These are phyloP conservation scores for Rhynchosporium graminicola DNA, from an alignment of 2,329 filamentous ascomycete genomes.

Conservation along the genomic window DNA sequence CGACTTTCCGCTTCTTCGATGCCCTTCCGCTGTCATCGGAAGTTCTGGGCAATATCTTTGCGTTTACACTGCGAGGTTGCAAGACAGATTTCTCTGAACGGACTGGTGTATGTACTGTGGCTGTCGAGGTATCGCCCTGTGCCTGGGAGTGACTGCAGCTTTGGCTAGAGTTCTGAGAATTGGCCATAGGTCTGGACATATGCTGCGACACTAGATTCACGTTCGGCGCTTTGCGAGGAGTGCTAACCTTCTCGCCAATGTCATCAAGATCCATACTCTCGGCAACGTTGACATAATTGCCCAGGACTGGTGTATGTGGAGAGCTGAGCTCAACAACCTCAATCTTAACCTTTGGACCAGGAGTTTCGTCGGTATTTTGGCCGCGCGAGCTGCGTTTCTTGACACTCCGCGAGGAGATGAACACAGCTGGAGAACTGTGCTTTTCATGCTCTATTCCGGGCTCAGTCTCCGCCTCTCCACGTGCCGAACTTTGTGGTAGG, in stretches of 20 bases:
- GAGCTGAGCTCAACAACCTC: constrained; percentile 38
- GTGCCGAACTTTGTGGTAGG: not conserved
- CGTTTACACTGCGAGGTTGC: constrained; percentile 36
- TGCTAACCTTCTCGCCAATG: constrained; percentile 40
- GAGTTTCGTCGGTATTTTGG: constrained; percentile 16
- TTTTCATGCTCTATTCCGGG: constrained; percentile 1
- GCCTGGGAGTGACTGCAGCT: constrained; percentile 6
- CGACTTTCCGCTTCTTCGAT: constrained; percentile 27
- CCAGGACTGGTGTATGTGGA: constrained; percentile 37
- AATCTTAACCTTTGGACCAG: constrained; percentile 32
- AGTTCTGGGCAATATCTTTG: constrained; percentile 32
- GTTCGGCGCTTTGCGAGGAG: constrained; percentile 39
- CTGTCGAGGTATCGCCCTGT: constrained; percentile 1
- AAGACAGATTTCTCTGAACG: constrained; percentile 24
- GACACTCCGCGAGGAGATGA: constrained; percentile 33
- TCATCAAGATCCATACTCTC: constrained; percentile 43
- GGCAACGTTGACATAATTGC: constrained; percentile 23
- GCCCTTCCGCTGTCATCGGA: constrained; percentile 19
- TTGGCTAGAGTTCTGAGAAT: not conserved
- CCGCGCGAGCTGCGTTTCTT: constrained; percentile 34
- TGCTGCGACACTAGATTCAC: constrained; percentile 17
- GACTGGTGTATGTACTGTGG: not conserved
- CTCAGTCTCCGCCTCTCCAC: not conserved
- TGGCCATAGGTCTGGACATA: not conserved
- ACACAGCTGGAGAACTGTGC: constrained; percentile 28